phyloP scores from a whole-genome alignment of 176 grass and related monocot genomes.

The Coix lacrymajobi region DNA sequence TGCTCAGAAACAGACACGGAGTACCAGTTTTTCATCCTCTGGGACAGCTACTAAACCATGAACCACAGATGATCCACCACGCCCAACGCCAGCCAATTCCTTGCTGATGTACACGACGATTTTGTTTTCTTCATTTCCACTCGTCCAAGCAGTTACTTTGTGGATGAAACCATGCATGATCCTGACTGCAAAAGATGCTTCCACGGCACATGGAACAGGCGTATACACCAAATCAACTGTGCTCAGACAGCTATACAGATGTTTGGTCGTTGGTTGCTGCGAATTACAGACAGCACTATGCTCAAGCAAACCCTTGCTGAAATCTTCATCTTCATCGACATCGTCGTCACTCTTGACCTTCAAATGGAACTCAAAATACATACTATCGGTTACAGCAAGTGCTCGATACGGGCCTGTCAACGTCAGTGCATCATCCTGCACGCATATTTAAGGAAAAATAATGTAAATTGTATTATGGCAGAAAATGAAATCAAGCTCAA shows the following conservation, averaged over 20 bases:
- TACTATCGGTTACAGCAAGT: background rate
- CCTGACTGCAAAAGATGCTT: background rate
- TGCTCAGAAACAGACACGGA: background rate
- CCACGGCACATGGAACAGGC: background rate
- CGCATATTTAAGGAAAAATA: background rate
- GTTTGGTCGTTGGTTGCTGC: background rate
- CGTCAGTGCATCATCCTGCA: background rate
- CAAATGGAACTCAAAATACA: background rate
- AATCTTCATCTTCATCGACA: background rate
- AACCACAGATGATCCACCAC: background rate
- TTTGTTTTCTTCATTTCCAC: background rate
- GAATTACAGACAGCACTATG: background rate
- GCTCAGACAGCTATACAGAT: background rate
- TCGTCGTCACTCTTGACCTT: background rate
- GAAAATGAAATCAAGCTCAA: background rate
- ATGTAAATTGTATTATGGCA: background rate
- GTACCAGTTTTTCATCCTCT: background rate
- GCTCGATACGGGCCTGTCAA: background rate
- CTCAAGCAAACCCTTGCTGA: background rate
- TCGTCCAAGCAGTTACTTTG: background rate
- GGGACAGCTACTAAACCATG: background rate
- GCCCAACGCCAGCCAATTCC: background rate
- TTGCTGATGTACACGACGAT: background rate
- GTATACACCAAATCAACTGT: background rate
- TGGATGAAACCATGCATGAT: background rate